Base-by-base conservation (phyloP, 2,329 filamentous ascomycete species). In the Berkeleyomyces basicola region DNA sequence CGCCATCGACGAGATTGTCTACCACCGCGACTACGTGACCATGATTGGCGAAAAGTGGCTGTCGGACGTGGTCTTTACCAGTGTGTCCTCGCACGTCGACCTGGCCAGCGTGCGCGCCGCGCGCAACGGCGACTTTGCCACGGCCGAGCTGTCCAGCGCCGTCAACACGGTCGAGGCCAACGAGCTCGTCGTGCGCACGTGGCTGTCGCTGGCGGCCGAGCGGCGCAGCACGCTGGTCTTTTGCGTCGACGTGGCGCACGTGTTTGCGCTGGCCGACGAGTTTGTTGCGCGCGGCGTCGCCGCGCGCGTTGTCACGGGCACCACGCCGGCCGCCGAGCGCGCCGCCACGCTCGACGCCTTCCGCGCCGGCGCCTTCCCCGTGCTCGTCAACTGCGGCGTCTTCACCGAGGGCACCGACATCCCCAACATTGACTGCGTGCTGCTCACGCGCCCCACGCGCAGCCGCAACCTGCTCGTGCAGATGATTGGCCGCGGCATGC, bases 321-420 rank as follows among this genome's bases (percentile, higher is more conserved):
- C 88, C 36, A 97, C 93, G 0, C 78, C 81, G 7, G 83, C 82
- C 64, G 72, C 81, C n/a, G 78, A 85, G 60, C 82, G 93, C 53
- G 80, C 82, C 59, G 78, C 86, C 59, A 82, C 82, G 0, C 78
- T 99, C 1, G 84, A 88, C 40, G 82, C 82, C 2, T 99, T 99
- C 73, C 87, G 81, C 67, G 79, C 76, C 1, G 81, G 84, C 6
- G 31, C 44, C 23, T 97, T 88, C 66, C 89, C 90, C 0, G 89
- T 99, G 0, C 79, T 99, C 11, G 75, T 99, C 60, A 99, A 99
- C 71, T 97, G 93, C 70, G 91, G 91, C 7, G 88, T 99, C 47
- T 97, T 96, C 70, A 97, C 92, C 0, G 93, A 99, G 75, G 93
- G 93, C 1, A 99, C 93, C 0, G 93, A 99, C 70, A 96, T 99